These are phyloP conservation scores for Forsythia suspensa DNA, from an alignment of 257 asterid species.

Conservation along the genomic window DNA sequence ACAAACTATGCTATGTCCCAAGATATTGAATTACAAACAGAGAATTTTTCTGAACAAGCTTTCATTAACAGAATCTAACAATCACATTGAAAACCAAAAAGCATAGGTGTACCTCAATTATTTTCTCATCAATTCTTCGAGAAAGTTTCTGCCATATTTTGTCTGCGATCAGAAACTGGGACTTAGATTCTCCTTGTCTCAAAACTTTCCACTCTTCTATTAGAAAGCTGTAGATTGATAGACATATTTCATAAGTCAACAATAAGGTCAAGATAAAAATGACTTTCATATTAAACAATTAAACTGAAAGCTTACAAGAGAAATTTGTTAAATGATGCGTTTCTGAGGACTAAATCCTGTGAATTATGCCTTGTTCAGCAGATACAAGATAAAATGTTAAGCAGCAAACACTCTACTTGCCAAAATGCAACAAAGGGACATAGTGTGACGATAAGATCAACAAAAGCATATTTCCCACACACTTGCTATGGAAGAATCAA, in stretches of 20 bases:
- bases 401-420: not conserved
- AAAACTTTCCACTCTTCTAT: constrained; percentile 73
- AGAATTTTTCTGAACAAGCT: not conserved
- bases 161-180: constrained; percentile 50
- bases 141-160: constrained; percentile 61
- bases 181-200: constrained; percentile 34
- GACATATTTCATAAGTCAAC: constrained; percentile 7
- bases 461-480: not conserved
- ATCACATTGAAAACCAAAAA: constrained; percentile 2
- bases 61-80: not conserved
- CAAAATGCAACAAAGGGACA: not conserved
- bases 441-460: not conserved
- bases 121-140: constrained; percentile 50
- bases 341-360: not conserved
- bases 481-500: not conserved
- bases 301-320: not conserved
- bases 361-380: not conserved
- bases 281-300: constrained; percentile 7
- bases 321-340: not conserved
- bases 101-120: constrained; percentile 51
- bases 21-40: constrained; percentile 3
- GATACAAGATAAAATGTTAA: not conserved
- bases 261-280: constrained; percentile 10
- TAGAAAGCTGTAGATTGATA: constrained; percentile 58
- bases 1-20: not conserved